Evolutionary conservation across 768 basidiomycete genomes (phyloP).

Genomic region (Paxillus rubicundulus): DNA sequence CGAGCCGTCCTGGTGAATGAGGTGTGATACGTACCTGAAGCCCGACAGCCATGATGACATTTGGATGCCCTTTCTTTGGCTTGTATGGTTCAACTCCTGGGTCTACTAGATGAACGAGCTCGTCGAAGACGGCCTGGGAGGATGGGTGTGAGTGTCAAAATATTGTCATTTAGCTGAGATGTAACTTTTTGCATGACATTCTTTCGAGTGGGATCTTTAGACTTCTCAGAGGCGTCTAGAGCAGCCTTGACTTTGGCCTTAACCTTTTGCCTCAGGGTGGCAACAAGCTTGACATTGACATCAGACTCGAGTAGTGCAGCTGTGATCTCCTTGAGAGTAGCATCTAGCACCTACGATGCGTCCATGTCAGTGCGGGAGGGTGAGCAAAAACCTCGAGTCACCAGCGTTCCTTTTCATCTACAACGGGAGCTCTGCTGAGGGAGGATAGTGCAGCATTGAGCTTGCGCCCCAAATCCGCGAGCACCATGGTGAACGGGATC

Average conservation of each 20-base stretch:
- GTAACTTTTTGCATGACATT: constrained; percentile 87
- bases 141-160: constrained; percentile 10
- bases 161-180: not conserved
- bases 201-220: constrained; percentile 79
- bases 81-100: constrained; percentile 95
- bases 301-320: constrained; percentile 93
- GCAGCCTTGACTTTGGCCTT: constrained; percentile 85
- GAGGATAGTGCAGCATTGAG: constrained; percentile 93
- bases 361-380: constrained; percentile 8
- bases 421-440: constrained; percentile 77
- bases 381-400: not conserved
- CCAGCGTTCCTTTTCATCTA: constrained; percentile 82
- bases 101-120: constrained; percentile 92
- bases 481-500: constrained; percentile 66
- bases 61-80: constrained; percentile 90
- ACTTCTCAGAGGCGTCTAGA: constrained; percentile 69
- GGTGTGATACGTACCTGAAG: constrained; percentile 62
- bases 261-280: constrained; percentile 82
- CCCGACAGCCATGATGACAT: constrained; percentile 97
- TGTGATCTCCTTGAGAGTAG: constrained; percentile 91
- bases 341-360: constrained; percentile 77
- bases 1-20: not conserved
- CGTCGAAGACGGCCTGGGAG: constrained; percentile 88
- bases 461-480: constrained; percentile 90
- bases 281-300: constrained; percentile 96